Evolutionary conservation across 2,329 filamentous ascomycete genomes (phyloP), one percentile per base, ranked within the genome.

Genomic region (Cordyceps pruinosa): DNA sequence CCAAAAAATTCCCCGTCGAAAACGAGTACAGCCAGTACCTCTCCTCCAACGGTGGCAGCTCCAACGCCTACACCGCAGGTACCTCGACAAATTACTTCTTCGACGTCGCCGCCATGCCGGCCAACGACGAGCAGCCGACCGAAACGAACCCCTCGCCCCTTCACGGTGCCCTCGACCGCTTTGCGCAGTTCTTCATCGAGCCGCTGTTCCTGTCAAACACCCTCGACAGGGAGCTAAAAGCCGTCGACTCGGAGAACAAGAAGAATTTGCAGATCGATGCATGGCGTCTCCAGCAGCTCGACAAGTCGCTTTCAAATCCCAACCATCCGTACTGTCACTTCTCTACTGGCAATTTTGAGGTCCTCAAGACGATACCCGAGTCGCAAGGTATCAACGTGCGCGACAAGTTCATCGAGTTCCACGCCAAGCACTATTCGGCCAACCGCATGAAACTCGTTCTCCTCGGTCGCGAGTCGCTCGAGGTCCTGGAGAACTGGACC

Each of bases 61-160:
- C 92, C 28, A 99, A 99, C 71, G 94, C 94, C 56, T 97, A 96
- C 72, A 99, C 94, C 1, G 91, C 88, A 17, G 80, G 89, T 5
- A 96, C 90, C 1, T 95, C 93, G 53, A 99, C 94, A 61, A 97
- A 97, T 74, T 99, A 96, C 76, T 97, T 89, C 74, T 99, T 99
- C 70, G 94, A 99, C 68, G 86, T 97, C 58, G 90, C 89, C 21
- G 90, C 91, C 32, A 90, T 90, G 52, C 82, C 87, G 13, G 83
- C 79, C 68, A 84, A 86, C 60, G 77, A 80, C 37, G 73, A 79
- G 53, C 77, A 82, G 32, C 73, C 80, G 4, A 79, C 80, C 9
- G 79, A 78, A 61, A 68, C 73, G 64, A 83, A 84, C 62, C 75
- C 80, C 0, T 84, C 82, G 17, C 80, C 82, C 1, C 66, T 97